These are phyloP conservation scores for Panicum hallii DNA, from an alignment of 202 grass and related monocot genomes.

Conservation along the genomic window DNA sequence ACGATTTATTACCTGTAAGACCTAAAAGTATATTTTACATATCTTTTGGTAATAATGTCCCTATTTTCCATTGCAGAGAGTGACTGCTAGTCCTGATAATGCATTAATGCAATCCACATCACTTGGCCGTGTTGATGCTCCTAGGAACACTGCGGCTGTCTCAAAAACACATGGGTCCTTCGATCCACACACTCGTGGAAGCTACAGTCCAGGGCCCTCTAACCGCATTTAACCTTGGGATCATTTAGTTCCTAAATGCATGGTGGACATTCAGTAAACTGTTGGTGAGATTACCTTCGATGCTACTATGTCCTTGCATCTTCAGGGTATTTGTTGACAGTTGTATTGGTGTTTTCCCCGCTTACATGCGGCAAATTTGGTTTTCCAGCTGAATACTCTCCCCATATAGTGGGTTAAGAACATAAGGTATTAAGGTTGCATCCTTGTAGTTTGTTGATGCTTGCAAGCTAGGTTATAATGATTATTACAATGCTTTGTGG, in stretches of 20 bases:
- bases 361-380: background rate
- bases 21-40: background rate
- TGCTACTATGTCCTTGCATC: constrained; percentile 28
- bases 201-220: constrained; percentile 51
- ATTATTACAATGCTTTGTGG: background rate
- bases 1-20: background rate
- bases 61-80: constrained; percentile 50
- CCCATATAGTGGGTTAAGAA: constrained; percentile 6
- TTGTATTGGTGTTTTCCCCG: constrained; percentile 31
- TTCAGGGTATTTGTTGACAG: constrained; percentile 26
- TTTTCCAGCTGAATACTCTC: constrained; percentile 8
- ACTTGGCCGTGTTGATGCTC: constrained; percentile 44
- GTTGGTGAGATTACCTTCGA: constrained; percentile 37
- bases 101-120: constrained; percentile 49
- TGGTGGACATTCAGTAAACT: constrained; percentile 24
- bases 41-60: constrained; percentile 24
- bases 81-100: constrained; percentile 46
- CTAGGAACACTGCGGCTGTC: constrained; percentile 35
- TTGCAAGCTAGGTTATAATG: constrained; percentile 10
- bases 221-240: constrained; percentile 42
- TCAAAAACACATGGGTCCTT: constrained; percentile 45
- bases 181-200: constrained; percentile 32
- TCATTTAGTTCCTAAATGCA: constrained; percentile 38
- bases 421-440: constrained; percentile 12
- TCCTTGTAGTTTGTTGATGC: constrained; percentile 34